Conservation (phyloP, 352 stramenopile species). For the Phytophthora citrophthora region DNA sequence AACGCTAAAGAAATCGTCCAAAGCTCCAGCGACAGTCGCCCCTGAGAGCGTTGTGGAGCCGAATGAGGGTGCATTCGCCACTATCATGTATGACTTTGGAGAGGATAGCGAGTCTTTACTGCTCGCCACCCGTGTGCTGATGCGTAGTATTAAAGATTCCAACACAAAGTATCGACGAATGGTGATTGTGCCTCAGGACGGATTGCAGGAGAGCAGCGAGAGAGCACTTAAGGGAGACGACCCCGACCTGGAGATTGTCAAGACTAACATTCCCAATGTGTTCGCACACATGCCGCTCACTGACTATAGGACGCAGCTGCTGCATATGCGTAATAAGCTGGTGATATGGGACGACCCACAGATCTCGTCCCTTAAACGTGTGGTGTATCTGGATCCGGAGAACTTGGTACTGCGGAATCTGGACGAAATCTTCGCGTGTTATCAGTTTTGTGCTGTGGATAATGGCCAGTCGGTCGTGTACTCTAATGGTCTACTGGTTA, state of each 20-base stretch:
- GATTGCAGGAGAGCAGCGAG: constrained; percentile 45
- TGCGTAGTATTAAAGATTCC: constrained; percentile 72
- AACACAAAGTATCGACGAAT: constrained; percentile 71
- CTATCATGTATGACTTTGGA: constrained; percentile 74
- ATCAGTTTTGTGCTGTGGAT: constrained; percentile 82
- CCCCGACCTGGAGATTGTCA: constrained; percentile 70
- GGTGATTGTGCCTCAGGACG: constrained; percentile 76
- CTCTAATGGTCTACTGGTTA: constrained; percentile 81
- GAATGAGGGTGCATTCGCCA: constrained; percentile 62
- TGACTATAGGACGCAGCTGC: constrained; percentile 69
- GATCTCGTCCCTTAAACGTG: constrained; percentile 65
- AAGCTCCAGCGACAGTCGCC: constrained; percentile 1
- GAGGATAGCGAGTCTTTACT: constrained; percentile 66
- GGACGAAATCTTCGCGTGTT: constrained; percentile 84
- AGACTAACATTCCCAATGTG: constrained; percentile 69
- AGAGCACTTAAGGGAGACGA: constrained; percentile 59
- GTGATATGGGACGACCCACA: constrained; percentile 81
- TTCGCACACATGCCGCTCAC: constrained; percentile 65
- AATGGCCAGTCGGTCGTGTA: constrained; percentile 86
- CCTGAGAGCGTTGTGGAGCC: constrained; percentile 36
- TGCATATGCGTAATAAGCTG: constrained; percentile 87
- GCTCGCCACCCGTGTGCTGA: constrained; percentile 71
- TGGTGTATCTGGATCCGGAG: constrained; percentile 83
- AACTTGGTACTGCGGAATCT: constrained; percentile 82
- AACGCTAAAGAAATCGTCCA: constrained; percentile 1